Evolutionary conservation across 2,329 filamentous ascomycete species (phyloP).

Genomic region (Penicillium italicum): DNA sequence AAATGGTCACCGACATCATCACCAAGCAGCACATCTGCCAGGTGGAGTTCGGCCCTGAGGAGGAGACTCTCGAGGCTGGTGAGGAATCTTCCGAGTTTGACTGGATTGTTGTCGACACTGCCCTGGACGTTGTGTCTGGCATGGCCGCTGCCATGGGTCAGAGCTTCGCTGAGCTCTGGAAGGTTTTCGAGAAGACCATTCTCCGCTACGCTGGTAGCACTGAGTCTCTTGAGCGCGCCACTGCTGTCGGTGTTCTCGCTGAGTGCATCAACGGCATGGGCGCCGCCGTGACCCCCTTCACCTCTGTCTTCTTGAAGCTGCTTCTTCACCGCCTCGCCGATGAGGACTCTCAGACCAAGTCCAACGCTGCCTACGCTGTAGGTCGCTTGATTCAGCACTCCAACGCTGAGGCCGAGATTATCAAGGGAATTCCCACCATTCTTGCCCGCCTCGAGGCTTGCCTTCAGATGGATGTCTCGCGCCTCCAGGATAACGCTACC

Average conservation of each 20-base stretch:
- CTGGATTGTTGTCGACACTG: conserved; percentile 94
- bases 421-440: conserved; percentile 72
- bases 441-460: conserved; percentile 83
- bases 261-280: conserved; percentile 87
- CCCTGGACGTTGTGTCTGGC: conserved; percentile 83
- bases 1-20: conserved; percentile 72
- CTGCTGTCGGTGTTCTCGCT: conserved; percentile 85
- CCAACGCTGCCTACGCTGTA: conserved; percentile 88
- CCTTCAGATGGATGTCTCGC: conserved; percentile 70
- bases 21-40: conserved; percentile 91
- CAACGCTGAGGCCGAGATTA: conserved; percentile 66
- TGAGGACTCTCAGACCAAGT: conserved; percentile 87
- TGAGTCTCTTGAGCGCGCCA: conserved; percentile 82
- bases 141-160: conserved; percentile 76
- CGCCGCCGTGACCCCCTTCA: conserved; percentile 75
- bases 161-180: conserved; percentile 84
- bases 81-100: conserved; percentile 90
- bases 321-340: conserved; percentile 84
- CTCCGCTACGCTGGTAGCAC: conserved; percentile 82
- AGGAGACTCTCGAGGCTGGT: conserved; percentile 69
- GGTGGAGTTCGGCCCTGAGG: conserved; percentile 78
- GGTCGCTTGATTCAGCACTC: conserved; percentile 83
- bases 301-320: conserved; percentile 69
- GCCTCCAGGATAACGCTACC: conserved; percentile 87
- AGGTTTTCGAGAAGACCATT: conserved; percentile 89